Evolutionary conservation across 306 rosid species (phyloP), one percentile per base, ranked within the genome.

Genomic region (Trifolium pratense): DNA sequence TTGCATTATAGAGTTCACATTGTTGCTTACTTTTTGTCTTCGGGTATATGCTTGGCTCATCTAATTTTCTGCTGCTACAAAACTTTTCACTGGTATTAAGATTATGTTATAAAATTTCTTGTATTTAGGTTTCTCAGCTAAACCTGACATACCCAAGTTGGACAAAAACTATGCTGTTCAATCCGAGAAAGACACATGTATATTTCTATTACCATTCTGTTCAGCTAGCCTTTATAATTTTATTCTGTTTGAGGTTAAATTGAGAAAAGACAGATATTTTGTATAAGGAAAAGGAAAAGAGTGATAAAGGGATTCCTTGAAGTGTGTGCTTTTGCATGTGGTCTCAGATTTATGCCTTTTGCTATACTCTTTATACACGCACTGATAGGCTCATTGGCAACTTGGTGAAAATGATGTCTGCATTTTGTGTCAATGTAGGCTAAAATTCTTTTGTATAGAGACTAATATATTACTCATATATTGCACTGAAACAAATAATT

Each of bases 121-220:
- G 77, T 74, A 73, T 78, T 82, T 87, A 87, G 98, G 94, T 84
- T 64, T 77, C 78, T 77, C 92, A 84, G 80, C 87, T 93, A 46
- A 93, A 91, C 77, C 84, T 83, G 86, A 77, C 86, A 14, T 94
- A 31, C 81, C 87, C 55, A 79, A 74, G 61, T 79, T 94, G 87
- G 97, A 91, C 92, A 84, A 84, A 77, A 94, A 89, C 90, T 91
- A 87, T 75, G 97, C 95, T 57, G 90, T 84, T 70, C 87, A 83
- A 73, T 89, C 81, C 67, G 97, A 91, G 75, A 89, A 94, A 78
- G 91, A 88, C 62, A 83, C 89, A 65, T 73, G 98, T 94, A 80
- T 80, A 57, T 80, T 76, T 59, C 56, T 55, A 16, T 52, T 34
- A 18, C 73, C 74, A 31, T 73, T 63, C 14, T 56, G 20, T 77